A percentile compares a stretch with the other conserved stretches of the same genome.
Evolutionary conservation across 345 rosid genomes (phyloP).

Genomic region (Eucalyptus coolabah): DNA sequence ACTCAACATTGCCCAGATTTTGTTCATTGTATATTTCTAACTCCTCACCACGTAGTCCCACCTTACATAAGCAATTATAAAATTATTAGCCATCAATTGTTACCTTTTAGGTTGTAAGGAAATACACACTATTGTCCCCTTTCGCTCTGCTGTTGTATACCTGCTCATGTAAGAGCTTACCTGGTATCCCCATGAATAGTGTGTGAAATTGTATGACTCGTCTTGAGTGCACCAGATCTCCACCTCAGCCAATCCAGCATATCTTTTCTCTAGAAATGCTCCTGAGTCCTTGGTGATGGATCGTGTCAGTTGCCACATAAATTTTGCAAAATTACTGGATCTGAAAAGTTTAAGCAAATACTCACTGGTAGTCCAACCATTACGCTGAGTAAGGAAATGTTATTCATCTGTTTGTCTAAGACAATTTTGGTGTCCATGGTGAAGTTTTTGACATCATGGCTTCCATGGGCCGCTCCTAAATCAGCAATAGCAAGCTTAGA

Average conservation of each 20-base stretch:
- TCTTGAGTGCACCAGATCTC: constrained; percentile 15
- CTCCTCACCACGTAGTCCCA: constrained; percentile 63
- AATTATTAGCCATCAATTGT: background rate
- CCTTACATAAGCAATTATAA: constrained; percentile 9
- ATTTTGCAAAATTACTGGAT: background rate
- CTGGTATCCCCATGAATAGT: constrained; percentile 73
- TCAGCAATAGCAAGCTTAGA: background rate
- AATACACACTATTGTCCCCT: background rate
- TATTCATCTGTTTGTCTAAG: constrained; percentile 36
- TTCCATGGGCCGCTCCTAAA: constrained; percentile 72
- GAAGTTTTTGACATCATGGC: constrained; percentile 31
- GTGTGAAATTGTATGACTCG: constrained; percentile 18
- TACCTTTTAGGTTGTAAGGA: background rate
- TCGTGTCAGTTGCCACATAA: background rate
- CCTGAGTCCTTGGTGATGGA: constrained; percentile 56
- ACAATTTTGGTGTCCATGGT: constrained; percentile 23
- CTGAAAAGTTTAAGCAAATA: background rate
- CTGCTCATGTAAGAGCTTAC: constrained; percentile 1
- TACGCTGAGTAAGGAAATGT: constrained; percentile 64
- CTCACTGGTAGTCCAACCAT: constrained; percentile 90
- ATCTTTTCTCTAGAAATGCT: constrained; percentile 51
- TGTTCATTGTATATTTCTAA: constrained; percentile 20
- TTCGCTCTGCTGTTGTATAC: background rate
- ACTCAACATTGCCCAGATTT: constrained; percentile 21
- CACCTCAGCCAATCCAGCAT: constrained; percentile 38